These are phyloP conservation scores for Mucor circinelloides DNA, from an alignment of 371 early-diverging fungal genomes.

Conservation along the genomic window DNA sequence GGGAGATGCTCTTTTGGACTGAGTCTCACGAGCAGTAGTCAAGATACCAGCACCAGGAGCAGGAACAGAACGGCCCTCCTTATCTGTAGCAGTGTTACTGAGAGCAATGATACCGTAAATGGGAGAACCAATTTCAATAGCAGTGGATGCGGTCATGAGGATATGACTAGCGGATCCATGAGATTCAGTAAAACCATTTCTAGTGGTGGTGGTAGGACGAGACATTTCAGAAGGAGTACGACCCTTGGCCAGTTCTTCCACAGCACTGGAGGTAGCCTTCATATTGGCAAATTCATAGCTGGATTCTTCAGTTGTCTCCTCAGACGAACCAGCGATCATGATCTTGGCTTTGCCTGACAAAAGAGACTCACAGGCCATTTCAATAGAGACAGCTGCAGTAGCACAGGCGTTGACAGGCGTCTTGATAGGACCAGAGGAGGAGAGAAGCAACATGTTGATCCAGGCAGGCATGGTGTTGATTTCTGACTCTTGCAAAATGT, in stretches of 20 bases:
- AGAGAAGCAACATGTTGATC: constrained; percentile 95
- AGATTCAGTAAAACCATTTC: constrained; percentile 95
- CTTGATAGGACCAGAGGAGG: constrained; percentile 95
- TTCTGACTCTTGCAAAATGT: constrained; percentile 94
- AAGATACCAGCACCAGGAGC: constrained; percentile 96
- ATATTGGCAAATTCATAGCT: constrained; percentile 96
- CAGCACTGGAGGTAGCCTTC: constrained; percentile 92
- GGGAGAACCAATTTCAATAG: constrained; percentile 94
- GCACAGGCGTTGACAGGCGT: constrained; percentile 96
- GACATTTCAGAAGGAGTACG: constrained; percentile 92
- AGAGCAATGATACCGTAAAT: constrained; percentile 93
- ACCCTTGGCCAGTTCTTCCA: constrained; percentile 85
- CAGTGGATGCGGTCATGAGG: constrained; percentile 88
- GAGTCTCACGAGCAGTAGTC: constrained; percentile 88
- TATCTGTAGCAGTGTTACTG: constrained; percentile 95
- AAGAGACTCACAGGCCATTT: constrained; percentile 91
- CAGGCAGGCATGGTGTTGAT: constrained; percentile 97
- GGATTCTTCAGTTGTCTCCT: constrained; percentile 93
- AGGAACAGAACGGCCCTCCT: constrained; percentile 95
- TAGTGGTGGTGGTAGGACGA: constrained; percentile 88
- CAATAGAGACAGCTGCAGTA: constrained; percentile 91
- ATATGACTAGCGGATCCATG: constrained; percentile 93
- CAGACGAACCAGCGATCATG: constrained; percentile 93
- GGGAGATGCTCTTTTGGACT: constrained; percentile 69
- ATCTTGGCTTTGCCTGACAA: constrained; percentile 92